Conservation (phyloP, 2,329 filamentous ascomycete genomes). For the Pseudopithomyces chartarum region DNA sequence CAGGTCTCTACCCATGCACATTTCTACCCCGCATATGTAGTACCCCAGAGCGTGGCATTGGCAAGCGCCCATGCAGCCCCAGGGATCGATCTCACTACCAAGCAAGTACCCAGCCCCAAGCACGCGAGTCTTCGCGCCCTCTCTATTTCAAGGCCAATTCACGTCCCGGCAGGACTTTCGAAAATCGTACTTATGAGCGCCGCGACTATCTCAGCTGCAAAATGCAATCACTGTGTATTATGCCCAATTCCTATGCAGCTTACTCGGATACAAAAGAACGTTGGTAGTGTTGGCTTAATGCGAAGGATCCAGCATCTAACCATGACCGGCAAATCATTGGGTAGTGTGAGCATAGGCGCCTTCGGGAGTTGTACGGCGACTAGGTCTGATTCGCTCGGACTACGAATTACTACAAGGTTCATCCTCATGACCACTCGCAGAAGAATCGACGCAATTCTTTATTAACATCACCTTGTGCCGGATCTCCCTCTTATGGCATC, state of each 20-base stretch:
- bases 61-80: slow-evolving; percentile 1
- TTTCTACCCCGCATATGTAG: slow-evolving; percentile 4
- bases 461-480: background rate
- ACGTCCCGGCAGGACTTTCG: background rate
- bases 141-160: no score
- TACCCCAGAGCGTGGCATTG: background rate
- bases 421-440: slow-evolving; percentile 8
- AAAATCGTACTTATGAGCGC: background rate
- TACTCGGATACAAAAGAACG: background rate
- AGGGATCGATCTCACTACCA: background rate
- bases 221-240: slow-evolving; percentile 8
- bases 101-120: background rate
- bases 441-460: background rate
- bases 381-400: slow-evolving; percentile 14
- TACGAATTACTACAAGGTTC: background rate
- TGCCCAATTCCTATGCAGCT: background rate
- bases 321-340: slow-evolving; percentile 1
- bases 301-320: slow-evolving; percentile 4
- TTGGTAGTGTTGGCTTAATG: background rate
- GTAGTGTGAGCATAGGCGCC: background rate
- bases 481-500: background rate
- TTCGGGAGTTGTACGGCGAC: background rate
- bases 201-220: slow-evolving; percentile 1
- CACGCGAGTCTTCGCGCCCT: background rate
- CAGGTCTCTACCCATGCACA: background rate